These are phyloP conservation scores for Hevea brasiliensis DNA, from an alignment of 345 rosid species.

Conservation along the genomic window DNA sequence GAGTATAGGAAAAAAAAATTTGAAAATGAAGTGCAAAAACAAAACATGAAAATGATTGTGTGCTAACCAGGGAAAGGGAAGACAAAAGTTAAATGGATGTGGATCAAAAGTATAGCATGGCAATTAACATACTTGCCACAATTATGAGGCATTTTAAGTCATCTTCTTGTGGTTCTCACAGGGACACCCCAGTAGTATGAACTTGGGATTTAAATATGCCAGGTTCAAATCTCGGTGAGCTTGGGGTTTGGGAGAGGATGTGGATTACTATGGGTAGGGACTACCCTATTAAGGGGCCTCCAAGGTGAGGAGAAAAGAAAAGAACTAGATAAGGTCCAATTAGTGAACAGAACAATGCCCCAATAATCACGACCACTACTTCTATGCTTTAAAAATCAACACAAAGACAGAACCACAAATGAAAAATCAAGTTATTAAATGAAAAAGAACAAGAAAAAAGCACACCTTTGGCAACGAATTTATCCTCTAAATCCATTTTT, in stretches of 20 bases:
- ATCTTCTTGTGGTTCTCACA: neutral
- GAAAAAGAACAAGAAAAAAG: conserved; percentile 13
- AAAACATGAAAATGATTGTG: too few relatives aligned
- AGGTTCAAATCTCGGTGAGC: neutral
- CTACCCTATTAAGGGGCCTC: neutral
- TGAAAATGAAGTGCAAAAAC: neutral
- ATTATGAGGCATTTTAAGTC: neutral
- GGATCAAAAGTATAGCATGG: neutral
- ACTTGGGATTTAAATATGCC: neutral
- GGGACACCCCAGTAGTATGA: neutral
- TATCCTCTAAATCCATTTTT: conserved; percentile 55
- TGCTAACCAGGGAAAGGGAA: neutral
- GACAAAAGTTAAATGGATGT: too few relatives aligned
- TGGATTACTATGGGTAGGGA: neutral
- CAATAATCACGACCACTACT: neutral
- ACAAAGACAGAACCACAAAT: neutral
- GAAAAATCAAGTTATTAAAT: neutral
- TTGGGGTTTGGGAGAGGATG: neutral
- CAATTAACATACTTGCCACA: neutral
- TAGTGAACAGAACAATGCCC: neutral
- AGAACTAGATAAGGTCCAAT: too few relatives aligned
- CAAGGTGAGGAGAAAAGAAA: neutral
- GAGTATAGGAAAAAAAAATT: neutral
- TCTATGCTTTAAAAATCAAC: neutral
- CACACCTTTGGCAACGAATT: conserved; percentile 49